These are phyloP conservation scores for Plasmodium vinckei DNA, from an alignment of 169 alveolate genomes.

Conservation along the genomic window DNA sequence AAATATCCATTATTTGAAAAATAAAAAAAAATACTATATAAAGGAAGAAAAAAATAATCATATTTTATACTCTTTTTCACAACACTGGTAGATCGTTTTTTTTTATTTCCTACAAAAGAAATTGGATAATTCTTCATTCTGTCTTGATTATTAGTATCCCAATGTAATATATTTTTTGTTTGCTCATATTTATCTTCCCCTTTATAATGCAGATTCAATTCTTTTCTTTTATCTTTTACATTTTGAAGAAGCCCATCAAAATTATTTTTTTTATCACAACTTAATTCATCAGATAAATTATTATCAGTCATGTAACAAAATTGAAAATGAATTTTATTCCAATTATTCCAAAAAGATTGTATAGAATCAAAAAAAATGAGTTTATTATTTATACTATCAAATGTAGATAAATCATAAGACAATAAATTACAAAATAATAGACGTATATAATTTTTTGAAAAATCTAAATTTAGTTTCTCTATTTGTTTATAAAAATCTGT, in stretches of 20 bases:
- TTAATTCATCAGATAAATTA: not conserved
- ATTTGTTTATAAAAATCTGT: constrained; percentile 39
- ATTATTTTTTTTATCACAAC: not conserved
- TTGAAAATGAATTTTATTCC: constrained; percentile 53
- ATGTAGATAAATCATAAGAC: constrained; percentile 45
- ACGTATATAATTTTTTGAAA: constrained; percentile 40
- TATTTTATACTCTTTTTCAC: not conserved
- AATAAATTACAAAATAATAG: constrained; percentile 46
- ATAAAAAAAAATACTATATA: constrained; percentile 59
- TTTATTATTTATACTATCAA: constrained; percentile 47
- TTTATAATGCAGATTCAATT: not conserved
- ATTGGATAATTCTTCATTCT: no score
- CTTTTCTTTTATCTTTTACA: not conserved
- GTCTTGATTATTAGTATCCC: not conserved
- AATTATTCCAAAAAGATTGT: constrained; percentile 33
- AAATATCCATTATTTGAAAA: constrained; percentile 21
- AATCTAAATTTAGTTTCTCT: constrained; percentile 21
- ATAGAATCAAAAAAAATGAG: constrained; percentile 50
- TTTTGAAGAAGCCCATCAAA: not conserved
- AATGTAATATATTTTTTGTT: not conserved
- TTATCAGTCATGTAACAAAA: not conserved
- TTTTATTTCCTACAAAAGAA: not conserved
- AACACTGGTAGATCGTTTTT: not conserved
- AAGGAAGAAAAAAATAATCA: constrained; percentile 11
- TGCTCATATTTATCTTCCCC: not conserved